phyloP scores from a whole-genome alignment of 73 alveolate species.

The Paramecium primaurelia region DNA sequence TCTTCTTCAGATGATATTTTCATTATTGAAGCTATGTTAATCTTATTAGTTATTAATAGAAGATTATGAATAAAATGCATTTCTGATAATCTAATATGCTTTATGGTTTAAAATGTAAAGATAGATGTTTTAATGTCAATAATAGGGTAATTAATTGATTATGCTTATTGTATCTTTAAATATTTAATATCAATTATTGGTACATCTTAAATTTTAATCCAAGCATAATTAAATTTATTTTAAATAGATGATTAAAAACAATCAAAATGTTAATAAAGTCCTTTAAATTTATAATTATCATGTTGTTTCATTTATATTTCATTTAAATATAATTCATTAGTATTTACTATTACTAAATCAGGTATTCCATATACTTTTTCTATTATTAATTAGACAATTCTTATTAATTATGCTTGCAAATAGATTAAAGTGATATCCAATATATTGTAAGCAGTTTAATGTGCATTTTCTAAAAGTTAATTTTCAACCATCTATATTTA shows the following conservation, averaged over 20 bases:
- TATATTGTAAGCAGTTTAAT: no score
- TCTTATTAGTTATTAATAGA: not conserved
- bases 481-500: not conserved
- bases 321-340: not conserved
- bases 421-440: not conserved
- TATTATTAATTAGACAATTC: not conserved
- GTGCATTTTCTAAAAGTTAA: no score
- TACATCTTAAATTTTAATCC: not conserved
- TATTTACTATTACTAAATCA: not conserved
- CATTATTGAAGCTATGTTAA: not conserved
- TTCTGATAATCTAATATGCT: not conserved
- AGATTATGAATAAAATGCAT: no score
- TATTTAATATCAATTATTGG: not conserved
- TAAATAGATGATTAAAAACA: not conserved
- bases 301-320: not conserved
- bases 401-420: not conserved
- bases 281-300: not conserved
- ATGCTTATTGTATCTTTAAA: not conserved
- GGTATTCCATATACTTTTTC: not conserved
- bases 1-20: not conserved
- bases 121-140: not conserved
- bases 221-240: no score
- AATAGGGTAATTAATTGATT: not conserved
- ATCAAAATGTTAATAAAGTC: not conserved
- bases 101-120: not conserved